phyloP scores from a whole-genome alignment of 495 filamentous ascomycete species.

The Parachaetomium inaequale region DNA sequence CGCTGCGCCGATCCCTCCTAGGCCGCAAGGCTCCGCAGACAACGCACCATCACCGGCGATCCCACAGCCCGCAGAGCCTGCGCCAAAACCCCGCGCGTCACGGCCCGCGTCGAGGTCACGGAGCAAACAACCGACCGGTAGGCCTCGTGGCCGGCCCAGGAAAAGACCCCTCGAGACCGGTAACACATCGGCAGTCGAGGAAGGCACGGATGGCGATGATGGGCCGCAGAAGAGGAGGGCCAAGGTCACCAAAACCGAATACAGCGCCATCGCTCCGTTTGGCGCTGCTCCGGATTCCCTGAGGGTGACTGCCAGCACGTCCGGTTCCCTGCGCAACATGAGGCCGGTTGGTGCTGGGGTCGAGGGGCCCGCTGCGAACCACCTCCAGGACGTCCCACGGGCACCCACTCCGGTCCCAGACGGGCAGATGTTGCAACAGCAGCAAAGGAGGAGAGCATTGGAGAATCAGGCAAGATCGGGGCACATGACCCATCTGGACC shows the following conservation, averaged over 20 bases:
- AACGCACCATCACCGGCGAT: constrained; percentile 21
- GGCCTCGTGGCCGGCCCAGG: constrained; percentile 46
- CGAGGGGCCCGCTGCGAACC: constrained; percentile 41
- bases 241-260: constrained; percentile 64
- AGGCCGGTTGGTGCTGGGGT: constrained; percentile 65
- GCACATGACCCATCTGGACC: constrained; percentile 24
- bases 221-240: constrained; percentile 65
- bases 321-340: constrained; percentile 82
- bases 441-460: constrained; percentile 24
- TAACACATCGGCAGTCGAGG: constrained; percentile 64
- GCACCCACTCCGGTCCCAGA: constrained; percentile 78
- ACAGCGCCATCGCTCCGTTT: constrained; percentile 64
- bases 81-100: constrained; percentile 23
- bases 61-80: constrained; percentile 18
- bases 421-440: constrained; percentile 25
- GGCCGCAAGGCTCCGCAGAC: constrained; percentile 9
- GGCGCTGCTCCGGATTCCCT: constrained; percentile 71
- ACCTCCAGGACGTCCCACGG: constrained; percentile 71
- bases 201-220: constrained; percentile 66
- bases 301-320: constrained; percentile 81
- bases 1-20: constrained; percentile 11
- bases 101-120: constrained; percentile 43
- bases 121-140: constrained; percentile 37
- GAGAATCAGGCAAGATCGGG: constrained; percentile 25
- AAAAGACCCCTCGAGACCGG: constrained; percentile 46